Evolutionary conservation across 345 rosid genomes (phyloP).

Genomic region (Noccaea caerulescens): DNA sequence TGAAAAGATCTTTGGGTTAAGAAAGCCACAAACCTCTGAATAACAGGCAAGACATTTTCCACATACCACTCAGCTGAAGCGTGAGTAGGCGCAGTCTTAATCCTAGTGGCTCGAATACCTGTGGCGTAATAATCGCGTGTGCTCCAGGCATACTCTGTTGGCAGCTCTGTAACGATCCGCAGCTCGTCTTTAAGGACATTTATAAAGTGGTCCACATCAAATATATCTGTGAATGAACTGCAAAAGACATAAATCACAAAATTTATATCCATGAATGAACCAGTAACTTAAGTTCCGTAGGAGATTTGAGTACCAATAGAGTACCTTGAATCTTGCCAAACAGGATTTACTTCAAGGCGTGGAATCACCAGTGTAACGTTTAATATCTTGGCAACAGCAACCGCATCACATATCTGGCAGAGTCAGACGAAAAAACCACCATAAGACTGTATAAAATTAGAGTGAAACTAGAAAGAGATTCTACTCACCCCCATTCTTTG

Average conservation of each 20-base stretch:
- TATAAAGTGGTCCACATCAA: conserved; percentile 89
- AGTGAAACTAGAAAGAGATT: neutral
- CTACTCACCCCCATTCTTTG: conserved; percentile 95
- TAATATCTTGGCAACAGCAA: conserved; percentile 89
- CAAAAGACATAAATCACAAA: conserved; percentile 39
- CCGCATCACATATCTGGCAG: conserved; percentile 91
- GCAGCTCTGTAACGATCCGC: conserved; percentile 66
- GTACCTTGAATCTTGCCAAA: conserved; percentile 98
- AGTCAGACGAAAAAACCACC: conserved; percentile 6
- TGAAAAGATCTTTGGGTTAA: conserved; percentile 7
- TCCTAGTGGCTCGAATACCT: conserved; percentile 88
- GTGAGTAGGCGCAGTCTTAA: conserved; percentile 88
- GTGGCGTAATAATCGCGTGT: conserved; percentile 93
- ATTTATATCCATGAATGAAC: neutral
- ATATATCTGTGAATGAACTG: conserved; percentile 83
- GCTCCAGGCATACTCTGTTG: conserved; percentile 79
- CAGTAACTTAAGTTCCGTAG: conserved; percentile 1
- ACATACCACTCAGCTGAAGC: conserved; percentile 90
- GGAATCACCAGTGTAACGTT: conserved; percentile 91
- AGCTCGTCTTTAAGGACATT: conserved; percentile 60
- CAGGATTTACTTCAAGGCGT: conserved; percentile 93
- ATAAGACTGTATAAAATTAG: neutral
- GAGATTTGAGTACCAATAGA: conserved; percentile 8
- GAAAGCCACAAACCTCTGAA: conserved; percentile 66
- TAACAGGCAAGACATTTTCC: conserved; percentile 82